Evolutionary conservation across 2,329 filamentous ascomycete species (phyloP), one percentile per base, ranked within the genome.

Genomic region (Neofusicoccum sp.): DNA sequence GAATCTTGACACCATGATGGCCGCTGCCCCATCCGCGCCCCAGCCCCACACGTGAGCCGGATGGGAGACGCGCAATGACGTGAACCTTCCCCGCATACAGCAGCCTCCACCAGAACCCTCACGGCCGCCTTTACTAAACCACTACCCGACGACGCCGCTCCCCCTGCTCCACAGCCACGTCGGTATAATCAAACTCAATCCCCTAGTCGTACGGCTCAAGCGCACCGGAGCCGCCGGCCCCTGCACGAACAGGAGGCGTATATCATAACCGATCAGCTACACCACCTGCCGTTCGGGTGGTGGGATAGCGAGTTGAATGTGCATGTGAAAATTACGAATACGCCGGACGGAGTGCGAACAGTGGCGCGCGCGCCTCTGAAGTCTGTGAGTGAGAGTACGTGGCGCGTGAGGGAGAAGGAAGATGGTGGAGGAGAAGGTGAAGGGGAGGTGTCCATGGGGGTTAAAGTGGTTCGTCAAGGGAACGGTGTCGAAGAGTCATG

Each of bases 121-220:
- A 53, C 28, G 28, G 24, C 24, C 28, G 9, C 34, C 12, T 26
- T 26, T 9, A 28, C 20, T 4, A 44, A 30, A 6, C 11, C 56
- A 1, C 43, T 48, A 1, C 38, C 53, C 14, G 14, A 20, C 30
- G 14, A n/a, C 16, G 5, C 24, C 31, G 31, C 41, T 58, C 56
- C 3, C 33, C 3, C 26, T 51, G 8, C 26, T 44, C 3, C 45
- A 41, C 28, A 14, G 51, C 34, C 38, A 60, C 36, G 36, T 16
- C n/a, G 28, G 24, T 12, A 41, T 51, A 34, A 43, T 51, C 45
- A 6, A 8, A 34, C 57, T 60, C 4, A 51, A 60, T n/a, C 57
- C 57, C 4, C 57, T 44, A 6, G 34, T 60, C 12, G 24, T 24
- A 5, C 20, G 33, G 26, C 28, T 41, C 26, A 16, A 41, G 44